Conservation (phyloP, 768 basidiomycete genomes). For the Trametes maxima region DNA sequence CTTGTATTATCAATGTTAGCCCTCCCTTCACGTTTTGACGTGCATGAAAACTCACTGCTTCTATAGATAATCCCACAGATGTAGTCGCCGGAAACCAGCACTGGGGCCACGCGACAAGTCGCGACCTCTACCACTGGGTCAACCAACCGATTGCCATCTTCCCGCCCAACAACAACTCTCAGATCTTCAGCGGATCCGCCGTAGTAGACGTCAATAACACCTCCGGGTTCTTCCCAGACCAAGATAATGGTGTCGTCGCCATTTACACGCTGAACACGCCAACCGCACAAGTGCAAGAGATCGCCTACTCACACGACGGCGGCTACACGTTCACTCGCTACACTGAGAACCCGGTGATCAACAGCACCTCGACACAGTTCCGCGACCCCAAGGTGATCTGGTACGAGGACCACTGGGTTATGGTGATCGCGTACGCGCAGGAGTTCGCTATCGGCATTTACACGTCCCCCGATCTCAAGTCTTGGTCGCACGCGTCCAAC, state of each 20-base stretch:
- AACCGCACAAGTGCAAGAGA: conserved; percentile 13
- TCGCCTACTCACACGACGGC: conserved; percentile 19
- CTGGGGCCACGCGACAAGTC: conserved; percentile 20
- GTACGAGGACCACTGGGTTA: conserved; percentile 16
- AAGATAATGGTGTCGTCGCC: conserved; percentile 18
- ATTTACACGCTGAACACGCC: conserved; percentile 21
- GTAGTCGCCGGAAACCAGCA: conserved; percentile 13
- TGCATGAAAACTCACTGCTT: not conserved
- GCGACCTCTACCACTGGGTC: conserved; percentile 18
- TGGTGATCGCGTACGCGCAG: conserved; percentile 14
- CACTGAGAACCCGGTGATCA: conserved; percentile 15
- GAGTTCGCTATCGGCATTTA: conserved; percentile 17
- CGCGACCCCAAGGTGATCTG: conserved; percentile 24
- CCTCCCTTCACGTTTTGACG: too few relatives aligned
- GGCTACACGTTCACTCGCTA: conserved; percentile 17
- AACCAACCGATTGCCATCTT: conserved; percentile 20
- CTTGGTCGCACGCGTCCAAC: conserved; percentile 20
- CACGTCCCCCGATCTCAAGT: conserved; percentile 15
- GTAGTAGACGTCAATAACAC: conserved; percentile 22
- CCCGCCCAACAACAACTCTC: conserved; percentile 13
- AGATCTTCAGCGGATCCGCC: conserved; percentile 18
- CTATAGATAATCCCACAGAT: conserved; percentile 10
- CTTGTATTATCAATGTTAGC: conserved; percentile 21
- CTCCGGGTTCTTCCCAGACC: conserved; percentile 19
- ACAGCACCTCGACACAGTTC: conserved; percentile 14